Evolutionary conservation across 306 rosid species (phyloP).

Genomic region (Pterocarpus macrocarpus): DNA sequence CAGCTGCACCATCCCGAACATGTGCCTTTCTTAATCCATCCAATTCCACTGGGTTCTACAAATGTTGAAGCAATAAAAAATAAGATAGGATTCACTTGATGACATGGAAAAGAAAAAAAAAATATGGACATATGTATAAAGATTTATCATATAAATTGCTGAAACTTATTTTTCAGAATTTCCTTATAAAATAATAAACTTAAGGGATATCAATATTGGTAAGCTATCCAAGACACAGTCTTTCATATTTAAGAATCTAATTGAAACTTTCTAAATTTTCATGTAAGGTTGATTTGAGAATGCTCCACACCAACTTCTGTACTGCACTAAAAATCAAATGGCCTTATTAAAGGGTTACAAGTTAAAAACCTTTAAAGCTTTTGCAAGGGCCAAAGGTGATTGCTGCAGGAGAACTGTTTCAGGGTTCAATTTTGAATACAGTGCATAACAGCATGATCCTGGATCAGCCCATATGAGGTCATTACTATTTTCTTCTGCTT

Average conservation of each 20-base stretch:
- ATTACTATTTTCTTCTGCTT: constrained; percentile 54
- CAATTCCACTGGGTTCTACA: constrained; percentile 88
- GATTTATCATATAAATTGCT: constrained; percentile 8
- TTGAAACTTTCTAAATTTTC: constrained; percentile 11
- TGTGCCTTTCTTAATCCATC: constrained; percentile 87
- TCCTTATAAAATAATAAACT: constrained; percentile 21
- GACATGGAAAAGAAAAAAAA: not conserved
- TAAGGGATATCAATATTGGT: constrained; percentile 10
- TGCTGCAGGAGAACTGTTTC: constrained; percentile 74
- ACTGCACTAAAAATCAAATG: constrained; percentile 37
- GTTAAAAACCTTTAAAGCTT: constrained; percentile 86
- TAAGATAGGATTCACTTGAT: constrained; percentile 4
- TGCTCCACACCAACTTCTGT: constrained; percentile 24
- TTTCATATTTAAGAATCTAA: constrained; percentile 12
- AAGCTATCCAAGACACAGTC: constrained; percentile 6
- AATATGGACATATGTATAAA: not conserved
- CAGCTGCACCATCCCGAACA: constrained; percentile 95
- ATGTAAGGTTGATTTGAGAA: constrained; percentile 20
- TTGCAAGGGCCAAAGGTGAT: constrained; percentile 98
- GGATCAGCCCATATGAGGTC: constrained; percentile 90
- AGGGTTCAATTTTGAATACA: constrained; percentile 77
- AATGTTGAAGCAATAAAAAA: constrained; percentile 34
- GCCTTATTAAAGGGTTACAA: constrained; percentile 5
- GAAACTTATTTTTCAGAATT: not conserved
- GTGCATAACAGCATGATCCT: constrained; percentile 82